These are phyloP conservation scores for Capronia epimyces DNA, from an alignment of 2,329 filamentous ascomycete genomes.

Conservation along the genomic window DNA sequence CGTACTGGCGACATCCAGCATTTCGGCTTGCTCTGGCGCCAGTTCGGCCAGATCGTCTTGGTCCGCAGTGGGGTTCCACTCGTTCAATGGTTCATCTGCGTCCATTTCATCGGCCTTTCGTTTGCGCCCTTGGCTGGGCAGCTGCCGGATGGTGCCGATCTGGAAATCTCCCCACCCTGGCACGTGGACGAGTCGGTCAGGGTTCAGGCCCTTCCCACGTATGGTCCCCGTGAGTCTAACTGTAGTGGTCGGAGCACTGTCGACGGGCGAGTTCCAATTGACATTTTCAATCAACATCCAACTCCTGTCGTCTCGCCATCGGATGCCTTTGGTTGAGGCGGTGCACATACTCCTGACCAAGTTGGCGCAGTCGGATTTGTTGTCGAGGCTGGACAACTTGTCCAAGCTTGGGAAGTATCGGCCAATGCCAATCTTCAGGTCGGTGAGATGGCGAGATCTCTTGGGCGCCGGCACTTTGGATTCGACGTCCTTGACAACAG, in stretches of 20 bases:
- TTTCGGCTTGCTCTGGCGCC: slow-evolving; percentile 77
- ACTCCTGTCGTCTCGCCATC: slow-evolving; percentile 90
- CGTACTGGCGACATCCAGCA: slow-evolving; percentile 62
- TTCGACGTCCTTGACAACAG: slow-evolving; percentile 73
- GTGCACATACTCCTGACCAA: slow-evolving; percentile 86
- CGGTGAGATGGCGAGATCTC: slow-evolving; percentile 67
- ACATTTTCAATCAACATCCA: slow-evolving; percentile 91
- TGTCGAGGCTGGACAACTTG: slow-evolving; percentile 84
- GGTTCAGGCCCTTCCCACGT: slow-evolving; percentile 78
- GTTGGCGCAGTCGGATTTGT: slow-evolving; percentile 83
- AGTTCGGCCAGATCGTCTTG: slow-evolving; percentile 77
- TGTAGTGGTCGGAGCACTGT: slow-evolving; percentile 42
- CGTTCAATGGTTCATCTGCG: slow-evolving; percentile 53
- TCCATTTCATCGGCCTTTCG: slow-evolving; percentile 62
- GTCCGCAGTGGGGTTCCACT: slow-evolving; percentile 66
- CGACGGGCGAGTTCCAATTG: slow-evolving; percentile 58
- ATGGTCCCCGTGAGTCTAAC: slow-evolving; percentile 79
- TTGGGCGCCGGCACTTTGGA: slow-evolving; percentile 74
- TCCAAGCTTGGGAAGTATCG: slow-evolving; percentile 93
- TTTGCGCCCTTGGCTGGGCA: slow-evolving; percentile 48
- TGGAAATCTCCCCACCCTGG: slow-evolving; percentile 94
- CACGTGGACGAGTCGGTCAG: slow-evolving; percentile 81
- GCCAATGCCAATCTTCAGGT: slow-evolving; percentile 84
- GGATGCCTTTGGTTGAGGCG: slow-evolving; percentile 85
- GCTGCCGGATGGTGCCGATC: slow-evolving; percentile 78